Conservation (phyloP, 169 alveolate species). For the Eimeria necatrix region DNA sequence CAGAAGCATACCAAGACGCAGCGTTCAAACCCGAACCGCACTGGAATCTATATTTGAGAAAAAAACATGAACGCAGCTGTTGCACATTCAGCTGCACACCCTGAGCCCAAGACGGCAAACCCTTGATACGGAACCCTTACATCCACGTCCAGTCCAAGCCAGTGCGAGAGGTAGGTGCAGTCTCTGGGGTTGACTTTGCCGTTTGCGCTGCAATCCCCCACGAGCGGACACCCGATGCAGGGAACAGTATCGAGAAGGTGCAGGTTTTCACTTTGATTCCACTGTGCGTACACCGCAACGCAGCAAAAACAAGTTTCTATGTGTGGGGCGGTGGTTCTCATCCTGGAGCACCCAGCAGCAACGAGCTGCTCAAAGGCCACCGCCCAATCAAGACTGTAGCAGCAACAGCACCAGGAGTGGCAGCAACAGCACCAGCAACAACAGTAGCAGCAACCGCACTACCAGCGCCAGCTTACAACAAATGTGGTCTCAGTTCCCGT, state of each 20-base stretch:
- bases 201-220: slow-evolving; percentile 71
- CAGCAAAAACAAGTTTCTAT: neutral
- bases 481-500: slow-evolving; percentile 42
- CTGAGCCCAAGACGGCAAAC: neutral
- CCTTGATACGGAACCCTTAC: slow-evolving; percentile 35
- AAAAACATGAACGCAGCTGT: neutral
- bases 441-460: neutral
- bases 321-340: neutral
- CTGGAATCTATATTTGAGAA: too few species aligned
- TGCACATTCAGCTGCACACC: neutral
- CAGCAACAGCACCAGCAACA: slow-evolving; percentile 35
- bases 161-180: slow-evolving; percentile 78
- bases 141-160: slow-evolving; percentile 80
- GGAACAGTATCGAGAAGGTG: slow-evolving; percentile 63
- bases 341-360: neutral
- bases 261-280: slow-evolving; percentile 74
- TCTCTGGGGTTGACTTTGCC: slow-evolving; percentile 71
- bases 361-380: neutral
- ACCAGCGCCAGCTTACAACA: slow-evolving; percentile 39
- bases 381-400: neutral
- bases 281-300: slow-evolving; percentile 41
- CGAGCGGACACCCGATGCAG: slow-evolving; percentile 71
- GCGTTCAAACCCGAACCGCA: too few species aligned
- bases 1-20: too few species aligned
- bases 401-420: neutral